Percentiles rank a stretch among this genome's conserved stretches.
Conservation (phyloP, 768 basidiomycete species). For the Cystobasidium tubakii region DNA sequence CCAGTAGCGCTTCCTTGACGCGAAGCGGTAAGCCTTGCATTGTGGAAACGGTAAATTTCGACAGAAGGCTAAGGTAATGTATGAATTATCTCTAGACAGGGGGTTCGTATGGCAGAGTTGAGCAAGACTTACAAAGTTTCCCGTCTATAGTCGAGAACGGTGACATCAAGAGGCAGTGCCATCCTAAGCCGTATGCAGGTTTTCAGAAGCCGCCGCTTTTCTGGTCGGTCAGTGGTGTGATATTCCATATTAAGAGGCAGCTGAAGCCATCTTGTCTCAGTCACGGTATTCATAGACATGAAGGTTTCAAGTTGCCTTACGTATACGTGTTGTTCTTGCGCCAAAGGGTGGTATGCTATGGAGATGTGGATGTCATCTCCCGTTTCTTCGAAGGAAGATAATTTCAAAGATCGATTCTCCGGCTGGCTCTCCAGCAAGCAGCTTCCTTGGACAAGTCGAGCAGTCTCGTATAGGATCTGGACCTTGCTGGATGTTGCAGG, state of each 20-base stretch:
- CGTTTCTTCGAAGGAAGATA: not conserved
- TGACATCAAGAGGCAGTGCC: constrained; percentile 77
- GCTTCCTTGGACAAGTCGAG: not conserved
- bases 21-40: constrained; percentile 4
- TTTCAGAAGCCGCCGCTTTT: constrained; percentile 56
- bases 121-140: constrained; percentile 66
- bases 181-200: constrained; percentile 60
- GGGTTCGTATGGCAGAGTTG: too few species aligned
- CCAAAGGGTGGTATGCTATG: not conserved
- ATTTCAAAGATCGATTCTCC: not conserved
- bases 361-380: not conserved
- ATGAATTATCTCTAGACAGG: too few species aligned
- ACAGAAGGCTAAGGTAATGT: constrained; percentile 15
- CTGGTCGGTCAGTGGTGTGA: constrained; percentile 57
- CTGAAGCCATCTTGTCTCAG: constrained; percentile 48
- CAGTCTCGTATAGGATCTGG: constrained; percentile 8
- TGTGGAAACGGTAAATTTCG: constrained; percentile 22
- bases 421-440: not conserved
- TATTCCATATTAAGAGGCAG: constrained; percentile 66
- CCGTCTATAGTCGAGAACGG: constrained; percentile 94
- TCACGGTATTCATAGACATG: not conserved
- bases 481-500: not conserved
- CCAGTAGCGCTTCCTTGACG: not conserved
- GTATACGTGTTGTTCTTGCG: not conserved
- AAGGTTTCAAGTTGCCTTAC: not conserved